phyloP scores from a whole-genome alignment of 192 early-diverging fungal species.

The Coemansia sp. region DNA sequence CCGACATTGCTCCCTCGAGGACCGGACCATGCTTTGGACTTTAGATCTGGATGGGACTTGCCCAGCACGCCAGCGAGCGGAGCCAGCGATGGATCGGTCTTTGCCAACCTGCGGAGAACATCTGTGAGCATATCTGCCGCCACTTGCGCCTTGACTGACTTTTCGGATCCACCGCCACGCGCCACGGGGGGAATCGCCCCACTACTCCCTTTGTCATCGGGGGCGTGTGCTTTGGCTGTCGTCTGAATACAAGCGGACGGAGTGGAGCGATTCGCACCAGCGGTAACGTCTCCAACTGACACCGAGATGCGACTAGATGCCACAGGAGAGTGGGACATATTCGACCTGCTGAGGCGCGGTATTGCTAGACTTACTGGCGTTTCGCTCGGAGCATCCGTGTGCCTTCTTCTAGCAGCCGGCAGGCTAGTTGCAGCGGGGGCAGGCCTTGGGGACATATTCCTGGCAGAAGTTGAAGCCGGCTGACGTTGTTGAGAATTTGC shows the following conservation, averaged over 20 bases:
- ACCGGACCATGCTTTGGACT: neutral
- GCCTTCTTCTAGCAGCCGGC: neutral
- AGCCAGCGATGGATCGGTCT: conserved; percentile 32
- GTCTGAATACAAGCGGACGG: neutral
- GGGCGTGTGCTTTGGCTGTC: neutral
- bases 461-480: neutral
- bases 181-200: neutral
- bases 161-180: neutral
- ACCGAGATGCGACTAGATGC: neutral
- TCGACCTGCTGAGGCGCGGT: neutral
- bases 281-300: neutral
- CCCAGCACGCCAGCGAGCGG: conserved; percentile 19
- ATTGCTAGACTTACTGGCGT: neutral
- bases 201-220: neutral
- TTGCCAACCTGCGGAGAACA: conserved; percentile 43
- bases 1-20: neutral
- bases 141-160: conserved; percentile 51
- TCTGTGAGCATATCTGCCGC: conserved; percentile 51
- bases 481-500: neutral
- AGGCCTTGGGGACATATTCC: neutral
- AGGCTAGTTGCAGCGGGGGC: neutral
- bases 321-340: neutral
- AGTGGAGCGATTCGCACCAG: neutral
- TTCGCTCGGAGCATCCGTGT: conserved; percentile 1
- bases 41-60: neutral